These are phyloP conservation scores for Eucalyptus curtisii DNA, from an alignment of 345 rosid species.

Conservation along the genomic window DNA sequence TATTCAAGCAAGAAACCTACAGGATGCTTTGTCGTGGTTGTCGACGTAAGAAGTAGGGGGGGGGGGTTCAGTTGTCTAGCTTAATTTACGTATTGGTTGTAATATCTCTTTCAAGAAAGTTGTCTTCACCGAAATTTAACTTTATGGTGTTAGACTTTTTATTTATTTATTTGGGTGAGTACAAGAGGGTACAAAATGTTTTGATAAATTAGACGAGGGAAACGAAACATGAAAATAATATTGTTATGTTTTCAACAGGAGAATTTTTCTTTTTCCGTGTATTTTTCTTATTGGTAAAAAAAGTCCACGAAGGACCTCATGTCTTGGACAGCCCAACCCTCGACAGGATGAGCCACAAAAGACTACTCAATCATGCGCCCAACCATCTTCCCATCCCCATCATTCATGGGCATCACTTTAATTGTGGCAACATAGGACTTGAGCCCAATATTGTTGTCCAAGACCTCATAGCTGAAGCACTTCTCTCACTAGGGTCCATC, in stretches of 20 bases:
- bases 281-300: too few species aligned
- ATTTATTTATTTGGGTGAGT: background rate
- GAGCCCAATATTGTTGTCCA: background rate
- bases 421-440: background rate
- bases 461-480: background rate
- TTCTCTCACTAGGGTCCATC: background rate
- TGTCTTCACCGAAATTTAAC: background rate
- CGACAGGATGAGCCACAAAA: background rate
- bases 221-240: too few species aligned
- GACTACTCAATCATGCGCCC: background rate
- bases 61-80: background rate
- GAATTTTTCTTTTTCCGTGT: too few species aligned
- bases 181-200: background rate
- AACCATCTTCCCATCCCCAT: background rate
- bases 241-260: too few species aligned
- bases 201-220: too few species aligned
- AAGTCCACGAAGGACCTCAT: background rate
- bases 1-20: background rate
- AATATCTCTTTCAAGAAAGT: background rate
- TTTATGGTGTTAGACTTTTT: background rate
- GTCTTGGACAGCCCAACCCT: background rate
- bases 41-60: background rate
- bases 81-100: rapidly evolving
- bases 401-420: background rate
- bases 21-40: background rate